Base-by-base conservation (phyloP, 148 eudicot species). In the Cornus controversa region DNA sequence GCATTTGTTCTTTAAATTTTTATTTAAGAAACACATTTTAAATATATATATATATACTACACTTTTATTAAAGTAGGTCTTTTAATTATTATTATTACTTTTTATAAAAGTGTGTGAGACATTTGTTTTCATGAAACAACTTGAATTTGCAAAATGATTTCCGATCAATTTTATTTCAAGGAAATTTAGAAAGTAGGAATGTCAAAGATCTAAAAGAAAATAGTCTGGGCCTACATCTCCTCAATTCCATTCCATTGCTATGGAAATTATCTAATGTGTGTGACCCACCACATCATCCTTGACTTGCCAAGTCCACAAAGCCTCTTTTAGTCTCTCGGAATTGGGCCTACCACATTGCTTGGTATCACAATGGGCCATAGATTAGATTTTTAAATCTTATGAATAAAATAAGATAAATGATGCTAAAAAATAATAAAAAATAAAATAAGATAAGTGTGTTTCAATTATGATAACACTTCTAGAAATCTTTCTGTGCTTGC, bases 231-330 rank as follows among this genome's bases (percentile, higher is more conserved):
- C 80, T 66, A 80, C 77, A 13, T 50, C 42, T 71, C 73, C 77
- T 73, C 77, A 82, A 80, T 69, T 85, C 85, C 87, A 80, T 69
- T 85, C 85, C 87, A 85, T 81, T 77, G 77, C 69, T 70, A 70
- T 18, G 6, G 13, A 60, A 47, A 73, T 22, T 66, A 22, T 74
- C 37, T 68, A 66, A 53, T 53, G 28, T n/a, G 79, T 82, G 69
- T 77, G 47, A 57, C 72, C 60, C 66, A 63, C 76, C 69, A 10
- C 29, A 67, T 53, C 69, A 75, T 62, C 16, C 45, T 69, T 75
- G 72, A 75, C 80, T 31, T 67, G 42, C 70, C 74, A 4, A 67
- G 60, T 75, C 76, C 73, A 78, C 66, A 74, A 58, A 74, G 73
- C 82, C 72, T 66, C 63, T 40, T 78, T 78, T 70, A 60, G 65